Conservation (phyloP, 495 filamentous ascomycete genomes). For the Trichocladium antarcticum region DNA sequence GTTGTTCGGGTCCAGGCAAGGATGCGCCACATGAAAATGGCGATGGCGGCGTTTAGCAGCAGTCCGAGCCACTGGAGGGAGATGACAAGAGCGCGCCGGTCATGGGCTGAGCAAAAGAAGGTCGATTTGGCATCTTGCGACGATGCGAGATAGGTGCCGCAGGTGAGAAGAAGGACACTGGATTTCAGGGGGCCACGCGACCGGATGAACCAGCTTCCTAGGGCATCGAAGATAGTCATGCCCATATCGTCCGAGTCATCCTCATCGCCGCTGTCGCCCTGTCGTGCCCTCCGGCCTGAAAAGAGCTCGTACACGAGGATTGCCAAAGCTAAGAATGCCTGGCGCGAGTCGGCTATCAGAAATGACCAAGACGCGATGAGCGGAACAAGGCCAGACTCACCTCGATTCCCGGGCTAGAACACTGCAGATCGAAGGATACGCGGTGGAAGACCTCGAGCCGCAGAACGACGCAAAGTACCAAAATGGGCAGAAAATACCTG, state of each 20-base stretch:
- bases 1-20: constrained; percentile 39
- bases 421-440: constrained; percentile 30
- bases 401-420: constrained; percentile 34
- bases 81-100: constrained; percentile 18
- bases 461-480: constrained; percentile 32
- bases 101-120: constrained; percentile 34
- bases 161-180: constrained; percentile 23
- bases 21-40: constrained; percentile 34
- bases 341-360: constrained; percentile 2
- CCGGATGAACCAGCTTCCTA: constrained; percentile 26
- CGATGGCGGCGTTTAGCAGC: constrained; percentile 31
- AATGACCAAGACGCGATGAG: background rate
- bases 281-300: constrained; percentile 21
- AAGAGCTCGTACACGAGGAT: constrained; percentile 33
- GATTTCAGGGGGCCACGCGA: constrained; percentile 22
- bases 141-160: constrained; percentile 22
- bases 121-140: constrained; percentile 25
- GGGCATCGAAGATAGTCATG: constrained; percentile 27
- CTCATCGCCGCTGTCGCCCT: background rate
- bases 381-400: constrained; percentile 13
- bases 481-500: constrained; percentile 30
- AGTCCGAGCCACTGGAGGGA: constrained; percentile 31
- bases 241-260: constrained; percentile 28
- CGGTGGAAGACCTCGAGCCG: constrained; percentile 34
- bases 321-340: constrained; percentile 33